Percentiles rank a stretch among this genome's conserved stretches.
Evolutionary conservation across 495 filamentous ascomycete genomes (phyloP).

Genomic region (Talaromyces nanjingensis): DNA sequence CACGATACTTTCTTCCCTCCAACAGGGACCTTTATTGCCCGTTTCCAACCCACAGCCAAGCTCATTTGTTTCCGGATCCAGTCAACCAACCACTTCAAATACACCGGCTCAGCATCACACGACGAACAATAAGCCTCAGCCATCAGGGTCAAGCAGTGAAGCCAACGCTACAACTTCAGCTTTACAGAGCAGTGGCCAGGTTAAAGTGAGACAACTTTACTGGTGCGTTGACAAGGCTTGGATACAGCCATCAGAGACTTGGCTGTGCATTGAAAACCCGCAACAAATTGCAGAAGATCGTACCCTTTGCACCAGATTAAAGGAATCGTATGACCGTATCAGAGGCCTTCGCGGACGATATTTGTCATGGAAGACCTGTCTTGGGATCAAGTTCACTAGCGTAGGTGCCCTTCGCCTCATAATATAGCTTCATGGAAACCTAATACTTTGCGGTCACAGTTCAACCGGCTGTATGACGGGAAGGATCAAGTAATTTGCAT

Average conservation of each 20-base stretch:
- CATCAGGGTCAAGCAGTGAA: neutral
- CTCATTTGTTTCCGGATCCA: neutral
- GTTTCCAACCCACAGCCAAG: neutral
- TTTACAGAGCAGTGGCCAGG: neutral
- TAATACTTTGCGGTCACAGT: neutral
- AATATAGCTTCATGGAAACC: neutral
- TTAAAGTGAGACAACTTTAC: neutral
- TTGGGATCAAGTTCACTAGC: neutral
- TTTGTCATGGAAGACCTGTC: neutral
- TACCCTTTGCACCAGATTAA: neutral
- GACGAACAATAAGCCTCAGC: neutral
- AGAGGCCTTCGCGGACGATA: neutral
- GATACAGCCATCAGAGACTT: neutral
- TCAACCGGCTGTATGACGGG: neutral
- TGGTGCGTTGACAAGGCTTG: neutral
- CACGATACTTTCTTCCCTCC: neutral
- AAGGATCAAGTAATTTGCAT: neutral
- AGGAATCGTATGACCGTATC: neutral
- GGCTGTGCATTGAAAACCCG: neutral
- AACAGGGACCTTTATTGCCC: neutral
- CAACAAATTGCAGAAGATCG: neutral
- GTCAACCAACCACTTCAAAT: neutral
- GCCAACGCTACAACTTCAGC: neutral
- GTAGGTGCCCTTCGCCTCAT: neutral
- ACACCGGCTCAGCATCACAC: neutral